Conservation (phyloP, 2,329 filamentous ascomycete genomes). For the Beauveria brongniartii region DNA sequence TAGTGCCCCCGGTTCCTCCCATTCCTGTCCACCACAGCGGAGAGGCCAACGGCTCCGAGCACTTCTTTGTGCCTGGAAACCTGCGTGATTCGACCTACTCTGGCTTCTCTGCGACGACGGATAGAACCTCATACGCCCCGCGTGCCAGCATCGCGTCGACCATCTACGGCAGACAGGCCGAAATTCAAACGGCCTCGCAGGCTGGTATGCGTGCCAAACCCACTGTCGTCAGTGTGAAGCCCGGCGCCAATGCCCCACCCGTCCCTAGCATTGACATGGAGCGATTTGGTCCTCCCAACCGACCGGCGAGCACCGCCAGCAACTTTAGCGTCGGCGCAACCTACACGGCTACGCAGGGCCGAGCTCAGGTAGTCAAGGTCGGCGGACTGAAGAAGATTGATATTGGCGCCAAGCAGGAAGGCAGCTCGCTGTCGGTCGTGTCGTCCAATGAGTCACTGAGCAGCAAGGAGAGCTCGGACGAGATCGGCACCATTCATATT, state of each 20-base stretch:
- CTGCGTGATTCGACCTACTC: constrained; percentile 89
- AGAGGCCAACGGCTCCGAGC: constrained; percentile 64
- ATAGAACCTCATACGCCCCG: constrained; percentile 51
- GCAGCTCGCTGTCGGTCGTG: constrained; percentile 19
- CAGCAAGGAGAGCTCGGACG: constrained; percentile 16
- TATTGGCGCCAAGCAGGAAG: constrained; percentile 30
- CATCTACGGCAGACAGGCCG: constrained; percentile 85
- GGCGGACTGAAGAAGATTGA: constrained; percentile 42
- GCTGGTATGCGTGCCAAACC: constrained; percentile 83
- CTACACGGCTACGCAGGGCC: constrained; percentile 51
- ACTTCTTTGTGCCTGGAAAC: constrained; percentile 89
- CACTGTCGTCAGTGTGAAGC: constrained; percentile 87
- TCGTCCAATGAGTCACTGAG: constrained; percentile 14
- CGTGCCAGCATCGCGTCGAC: constrained; percentile 80
- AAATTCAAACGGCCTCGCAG: constrained; percentile 74
- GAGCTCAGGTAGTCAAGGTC: constrained; percentile 53
- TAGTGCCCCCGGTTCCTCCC: constrained; percentile 88
- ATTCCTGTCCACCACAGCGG: constrained; percentile 51
- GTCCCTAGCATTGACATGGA: constrained; percentile 64
- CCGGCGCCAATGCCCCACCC: constrained; percentile 56
- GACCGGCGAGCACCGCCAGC: constrained; percentile 46
- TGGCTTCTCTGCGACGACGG: constrained; percentile 56
- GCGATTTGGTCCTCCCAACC: constrained; percentile 38
- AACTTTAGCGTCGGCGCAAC: constrained; percentile 62
- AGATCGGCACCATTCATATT: constrained; percentile 38